Evolutionary conservation across 192 early-diverging fungal species (phyloP).

Genomic region (Backusella sp.): DNA sequence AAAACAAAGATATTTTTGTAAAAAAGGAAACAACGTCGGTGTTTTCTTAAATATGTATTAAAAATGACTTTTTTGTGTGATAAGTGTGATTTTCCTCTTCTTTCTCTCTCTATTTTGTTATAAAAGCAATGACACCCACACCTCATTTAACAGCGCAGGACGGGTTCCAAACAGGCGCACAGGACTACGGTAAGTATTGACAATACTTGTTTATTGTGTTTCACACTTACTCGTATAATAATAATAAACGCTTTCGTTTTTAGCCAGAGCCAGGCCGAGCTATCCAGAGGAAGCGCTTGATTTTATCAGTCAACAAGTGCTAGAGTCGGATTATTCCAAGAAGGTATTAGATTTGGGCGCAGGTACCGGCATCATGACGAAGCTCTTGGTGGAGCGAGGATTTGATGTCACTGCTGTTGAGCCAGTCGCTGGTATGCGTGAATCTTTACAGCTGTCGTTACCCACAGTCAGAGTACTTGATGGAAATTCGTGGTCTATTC

Average conservation of each 20-base stretch:
- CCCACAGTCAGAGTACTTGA: constrained; percentile 17
- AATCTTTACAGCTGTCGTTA: constrained; percentile 7
- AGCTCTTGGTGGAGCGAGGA: constrained; percentile 7
- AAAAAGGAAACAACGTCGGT: neutral
- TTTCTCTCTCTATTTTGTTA: neutral
- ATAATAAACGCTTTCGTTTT: neutral
- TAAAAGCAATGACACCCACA: neutral
- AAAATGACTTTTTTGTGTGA: neutral
- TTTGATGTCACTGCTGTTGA: constrained; percentile 31
- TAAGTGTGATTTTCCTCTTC: neutral
- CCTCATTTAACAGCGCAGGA: neutral
- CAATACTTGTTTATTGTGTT: neutral
- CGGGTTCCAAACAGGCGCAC: constrained; percentile 6
- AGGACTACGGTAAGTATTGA: constrained; percentile 14
- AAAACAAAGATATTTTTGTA: neutral
- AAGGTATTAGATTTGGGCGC: constrained; percentile 25
- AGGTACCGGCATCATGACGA: constrained; percentile 35
- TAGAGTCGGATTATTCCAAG: constrained; percentile 6
- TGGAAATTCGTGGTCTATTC: constrained; percentile 34
- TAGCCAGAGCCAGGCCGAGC: constrained; percentile 22
- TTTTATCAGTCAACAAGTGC: neutral
- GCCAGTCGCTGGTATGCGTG: constrained; percentile 24
- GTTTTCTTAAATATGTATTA: neutral
- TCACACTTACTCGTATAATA: no score
- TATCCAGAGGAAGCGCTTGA: constrained; percentile 20